Conservation (phyloP, 306 rosid genomes). For the Boehmeria nivea region DNA sequence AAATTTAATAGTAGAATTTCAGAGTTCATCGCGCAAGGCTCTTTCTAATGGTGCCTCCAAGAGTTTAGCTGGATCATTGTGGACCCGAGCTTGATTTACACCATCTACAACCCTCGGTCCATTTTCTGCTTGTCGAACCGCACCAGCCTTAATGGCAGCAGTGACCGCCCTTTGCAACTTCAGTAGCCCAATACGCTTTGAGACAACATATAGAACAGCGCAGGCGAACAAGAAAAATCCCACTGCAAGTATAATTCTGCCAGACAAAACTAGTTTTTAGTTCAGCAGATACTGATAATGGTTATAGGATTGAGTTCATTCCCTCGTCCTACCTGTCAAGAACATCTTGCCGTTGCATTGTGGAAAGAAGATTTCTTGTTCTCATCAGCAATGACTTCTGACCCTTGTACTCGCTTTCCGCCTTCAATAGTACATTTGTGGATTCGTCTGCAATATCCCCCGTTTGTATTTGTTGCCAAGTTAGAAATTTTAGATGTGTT, state of each 20-base stretch:
- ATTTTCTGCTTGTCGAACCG: conserved; percentile 44
- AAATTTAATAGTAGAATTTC: too few relatives aligned
- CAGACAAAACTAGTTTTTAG: conserved; percentile 16
- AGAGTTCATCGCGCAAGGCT: conserved; percentile 63
- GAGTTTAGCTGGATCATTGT: conserved; percentile 32
- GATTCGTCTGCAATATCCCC: conserved; percentile 57
- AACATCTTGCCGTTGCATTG: conserved; percentile 94
- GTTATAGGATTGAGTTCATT: background rate
- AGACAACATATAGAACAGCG: conserved; percentile 78
- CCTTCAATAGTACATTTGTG: conserved; percentile 68
- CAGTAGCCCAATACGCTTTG: conserved; percentile 71
- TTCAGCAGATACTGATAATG: background rate
- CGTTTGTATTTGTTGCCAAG: too few relatives aligned
- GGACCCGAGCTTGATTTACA: conserved; percentile 40
- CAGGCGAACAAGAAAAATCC: conserved; percentile 69
- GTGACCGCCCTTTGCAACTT: conserved; percentile 65
- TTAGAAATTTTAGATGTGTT: too few relatives aligned
- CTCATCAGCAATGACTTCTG: conserved; percentile 74
- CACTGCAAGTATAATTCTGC: conserved; percentile 63
- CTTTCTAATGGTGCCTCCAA: conserved; percentile 41
- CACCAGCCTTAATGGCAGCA: conserved; percentile 73
- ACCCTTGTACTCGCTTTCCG: conserved; percentile 89
- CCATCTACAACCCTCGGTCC: conserved; percentile 48
- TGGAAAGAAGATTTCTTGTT: conserved; percentile 76
- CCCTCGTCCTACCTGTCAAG: conserved; percentile 57